These are phyloP conservation scores for Tilletia indica DNA, from an alignment of 1,284 basidiomycete genomes.

Conservation along the genomic window DNA sequence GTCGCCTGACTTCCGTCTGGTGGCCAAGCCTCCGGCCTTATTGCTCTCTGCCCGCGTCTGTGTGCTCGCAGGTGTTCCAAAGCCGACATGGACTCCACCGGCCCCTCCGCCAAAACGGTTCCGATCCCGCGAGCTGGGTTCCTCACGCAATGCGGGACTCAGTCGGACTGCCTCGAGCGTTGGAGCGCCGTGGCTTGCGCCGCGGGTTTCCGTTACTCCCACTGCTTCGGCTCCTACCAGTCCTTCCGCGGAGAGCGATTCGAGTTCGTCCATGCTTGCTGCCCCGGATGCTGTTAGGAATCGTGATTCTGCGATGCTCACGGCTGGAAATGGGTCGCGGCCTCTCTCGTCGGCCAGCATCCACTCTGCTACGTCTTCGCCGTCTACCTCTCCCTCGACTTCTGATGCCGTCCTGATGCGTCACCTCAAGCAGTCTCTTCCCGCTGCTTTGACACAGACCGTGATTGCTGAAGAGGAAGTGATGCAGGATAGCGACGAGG, in stretches of 20 bases:
- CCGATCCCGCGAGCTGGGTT: not conserved
- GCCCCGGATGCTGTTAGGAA: too few species aligned
- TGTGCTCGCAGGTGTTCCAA: conserved; percentile 3
- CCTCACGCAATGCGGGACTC: too few species aligned
- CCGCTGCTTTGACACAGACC: not conserved
- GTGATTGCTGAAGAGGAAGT: conserved; percentile 19
- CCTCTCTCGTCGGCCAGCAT: not conserved
- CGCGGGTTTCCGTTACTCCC: not conserved
- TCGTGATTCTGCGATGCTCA: conserved; percentile 2
- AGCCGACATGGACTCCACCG: conserved; percentile 1
- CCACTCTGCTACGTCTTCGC: not conserved
- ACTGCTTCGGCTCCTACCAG: too few species aligned
- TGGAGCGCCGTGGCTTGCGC: conserved; percentile 15
- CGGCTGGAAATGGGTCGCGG: not conserved
- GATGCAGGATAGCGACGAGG: conserved; percentile 33
- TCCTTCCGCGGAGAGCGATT: too few species aligned
- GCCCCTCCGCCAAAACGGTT: not conserved
- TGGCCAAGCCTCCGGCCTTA: not conserved
- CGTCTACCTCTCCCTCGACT: conserved; percentile 12
- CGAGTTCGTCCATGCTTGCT: too few species aligned
- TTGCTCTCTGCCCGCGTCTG: conserved; percentile 4
- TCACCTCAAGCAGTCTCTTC: conserved; percentile 12
- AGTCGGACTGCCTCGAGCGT: not conserved
- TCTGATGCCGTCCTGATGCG: conserved; percentile 15
- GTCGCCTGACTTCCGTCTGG: too few species aligned